phyloP scores from a whole-genome alignment of 2,329 filamentous ascomycete genomes.

The Cytospora paraplurivora region DNA sequence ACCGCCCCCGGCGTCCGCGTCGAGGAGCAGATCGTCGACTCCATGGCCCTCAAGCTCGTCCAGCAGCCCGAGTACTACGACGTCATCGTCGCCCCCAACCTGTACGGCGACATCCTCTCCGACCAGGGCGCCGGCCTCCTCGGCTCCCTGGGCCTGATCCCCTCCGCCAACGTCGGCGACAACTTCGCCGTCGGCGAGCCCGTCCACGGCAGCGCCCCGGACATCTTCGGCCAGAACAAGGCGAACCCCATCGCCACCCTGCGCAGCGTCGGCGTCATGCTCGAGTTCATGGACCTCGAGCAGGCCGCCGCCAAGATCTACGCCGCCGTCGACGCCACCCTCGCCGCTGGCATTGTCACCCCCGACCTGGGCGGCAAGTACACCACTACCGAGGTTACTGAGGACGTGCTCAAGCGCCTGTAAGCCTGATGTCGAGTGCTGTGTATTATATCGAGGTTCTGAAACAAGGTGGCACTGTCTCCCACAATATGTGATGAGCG shows the following conservation, averaged over 20 bases:
- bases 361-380: conserved; percentile 90
- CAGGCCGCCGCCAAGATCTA: conserved; percentile 88
- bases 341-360: conserved; percentile 81
- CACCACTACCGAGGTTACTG: conserved; percentile 81
- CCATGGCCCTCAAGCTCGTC: conserved; percentile 99
- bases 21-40: conserved; percentile 98
- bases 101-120: conserved; percentile 96
- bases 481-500: not conserved
- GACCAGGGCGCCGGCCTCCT: conserved; percentile 95
- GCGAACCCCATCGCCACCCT: conserved; percentile 97
- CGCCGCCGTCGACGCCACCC: conserved; percentile 84
- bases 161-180: conserved; percentile 92
- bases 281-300: conserved; percentile 91
- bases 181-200: conserved; percentile 96
- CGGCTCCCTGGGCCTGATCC: conserved; percentile 87
- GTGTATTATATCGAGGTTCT: not conserved
- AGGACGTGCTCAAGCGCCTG: conserved; percentile 82
- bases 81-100: conserved; percentile 94
- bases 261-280: conserved; percentile 87
- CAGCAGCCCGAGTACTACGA: conserved; percentile 94
- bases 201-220: conserved; percentile 93
- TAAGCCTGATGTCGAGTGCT: conserved; percentile 44
- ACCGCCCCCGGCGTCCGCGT: conserved; percentile 60
- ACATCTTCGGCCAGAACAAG: conserved; percentile 90
- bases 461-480: not conserved